These are phyloP conservation scores for Rhizoclosmatium globosum DNA, from an alignment of 192 early-diverging fungal genomes.

Conservation along the genomic window DNA sequence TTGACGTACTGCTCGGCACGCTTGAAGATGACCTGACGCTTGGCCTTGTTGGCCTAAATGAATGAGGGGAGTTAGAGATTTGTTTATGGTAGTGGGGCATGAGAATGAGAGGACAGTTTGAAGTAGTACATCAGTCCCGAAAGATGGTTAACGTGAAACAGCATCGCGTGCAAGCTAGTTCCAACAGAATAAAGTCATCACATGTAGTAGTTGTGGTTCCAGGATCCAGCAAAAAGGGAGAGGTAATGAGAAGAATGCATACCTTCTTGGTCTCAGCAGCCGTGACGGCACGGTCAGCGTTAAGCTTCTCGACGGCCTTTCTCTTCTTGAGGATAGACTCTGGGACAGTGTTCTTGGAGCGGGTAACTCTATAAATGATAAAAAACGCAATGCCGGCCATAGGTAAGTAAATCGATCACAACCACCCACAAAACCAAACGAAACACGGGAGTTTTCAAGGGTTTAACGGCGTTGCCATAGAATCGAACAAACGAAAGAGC, in stretches of 20 bases:
- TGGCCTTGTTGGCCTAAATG: conserved; percentile 58
- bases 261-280: conserved; percentile 59
- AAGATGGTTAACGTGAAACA: conserved; percentile 69
- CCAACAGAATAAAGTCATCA: conserved; percentile 46
- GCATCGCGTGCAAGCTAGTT: conserved; percentile 57
- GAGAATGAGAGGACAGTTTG: conserved; percentile 7
- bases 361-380: not conserved
- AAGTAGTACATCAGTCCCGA: conserved; percentile 63
- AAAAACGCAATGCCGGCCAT: not conserved
- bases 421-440: not conserved
- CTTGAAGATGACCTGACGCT: conserved; percentile 98
- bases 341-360: conserved; percentile 57
- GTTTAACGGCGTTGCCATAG: conserved; percentile 5
- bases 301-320: conserved; percentile 67
- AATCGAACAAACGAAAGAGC: not conserved
- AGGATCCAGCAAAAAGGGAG: not conserved
- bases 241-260: conserved; percentile 10
- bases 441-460: not conserved
- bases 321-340: conserved; percentile 74
- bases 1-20: conserved; percentile 98
- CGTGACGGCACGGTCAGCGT: conserved; percentile 62
- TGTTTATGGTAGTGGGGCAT: conserved; percentile 1
- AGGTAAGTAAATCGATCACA: not conserved
- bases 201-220: not conserved
- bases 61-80: conserved; percentile 6